A percentile compares a stretch with the other conserved stretches of the same genome.
These are phyloP conservation scores for Agrocybe pediades DNA, from an alignment of 768 basidiomycete genomes.

Conservation along the genomic window DNA sequence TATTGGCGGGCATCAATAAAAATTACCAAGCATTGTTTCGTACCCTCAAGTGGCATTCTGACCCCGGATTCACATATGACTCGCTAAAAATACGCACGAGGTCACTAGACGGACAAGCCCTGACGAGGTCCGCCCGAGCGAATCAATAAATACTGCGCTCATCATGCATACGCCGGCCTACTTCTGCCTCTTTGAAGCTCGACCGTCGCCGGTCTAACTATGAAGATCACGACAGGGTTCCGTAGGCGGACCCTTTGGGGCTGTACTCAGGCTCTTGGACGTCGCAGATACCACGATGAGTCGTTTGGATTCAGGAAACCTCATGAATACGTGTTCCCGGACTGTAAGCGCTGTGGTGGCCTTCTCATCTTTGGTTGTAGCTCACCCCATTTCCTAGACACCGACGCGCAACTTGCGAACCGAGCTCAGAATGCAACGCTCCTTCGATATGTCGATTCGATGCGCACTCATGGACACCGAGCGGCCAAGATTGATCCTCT, in stretches of 20 bases:
- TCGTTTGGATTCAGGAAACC: constrained; percentile 78
- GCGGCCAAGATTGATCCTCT: constrained; percentile 88
- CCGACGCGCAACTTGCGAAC: constrained; percentile 63
- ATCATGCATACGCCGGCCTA: not conserved
- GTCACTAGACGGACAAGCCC: not conserved
- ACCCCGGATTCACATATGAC: too few species aligned
- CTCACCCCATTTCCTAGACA: constrained; percentile 47
- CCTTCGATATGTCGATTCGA: constrained; percentile 85
- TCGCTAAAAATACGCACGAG: not conserved
- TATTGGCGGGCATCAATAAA: too few species aligned
- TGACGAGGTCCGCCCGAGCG: not conserved
- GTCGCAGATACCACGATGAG: constrained; percentile 66
- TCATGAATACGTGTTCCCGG: constrained; percentile 63
- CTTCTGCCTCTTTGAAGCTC: not conserved
- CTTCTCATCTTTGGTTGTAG: not conserved
- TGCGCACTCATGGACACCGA: constrained; percentile 84
- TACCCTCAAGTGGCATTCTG: too few species aligned
- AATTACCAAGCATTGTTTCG: too few species aligned
- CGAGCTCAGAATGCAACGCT: constrained; percentile 70
- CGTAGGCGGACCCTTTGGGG: not conserved
- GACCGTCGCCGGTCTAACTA: not conserved
- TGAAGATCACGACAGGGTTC: not conserved
- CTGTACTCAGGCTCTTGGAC: constrained; percentile 3
- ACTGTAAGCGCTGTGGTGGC: constrained; percentile 52
- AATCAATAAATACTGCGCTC: not conserved